Evolutionary conservation across 2,329 filamentous ascomycete genomes (phyloP).

Genomic region (Coleophoma cylindrospora): DNA sequence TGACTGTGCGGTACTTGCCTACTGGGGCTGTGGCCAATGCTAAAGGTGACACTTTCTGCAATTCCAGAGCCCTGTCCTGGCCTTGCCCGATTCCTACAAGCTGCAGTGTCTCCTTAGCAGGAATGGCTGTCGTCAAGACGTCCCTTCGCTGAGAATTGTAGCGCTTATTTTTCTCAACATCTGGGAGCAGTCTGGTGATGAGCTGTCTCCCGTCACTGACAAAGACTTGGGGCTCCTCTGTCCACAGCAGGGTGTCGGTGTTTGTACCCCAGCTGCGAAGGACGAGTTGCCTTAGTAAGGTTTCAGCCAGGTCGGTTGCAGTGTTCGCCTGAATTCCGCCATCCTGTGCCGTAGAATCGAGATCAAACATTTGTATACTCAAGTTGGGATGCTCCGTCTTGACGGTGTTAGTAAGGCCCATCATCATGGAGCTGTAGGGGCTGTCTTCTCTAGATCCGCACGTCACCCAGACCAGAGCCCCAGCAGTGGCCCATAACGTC

Average conservation of each 20-base stretch:
- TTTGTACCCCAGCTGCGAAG: background rate
- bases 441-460: conserved; percentile 1
- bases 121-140: too few species aligned
- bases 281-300: background rate
- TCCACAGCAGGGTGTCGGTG: background rate
- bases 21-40: too few species aligned
- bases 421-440: conserved; percentile 8
- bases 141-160: background rate
- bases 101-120: too few species aligned
- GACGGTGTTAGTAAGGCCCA: conserved; percentile 8
- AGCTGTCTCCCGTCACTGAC: background rate
- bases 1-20: too few species aligned
- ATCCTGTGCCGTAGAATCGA: conserved; percentile 2
- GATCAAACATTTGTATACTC: conserved; percentile 9
- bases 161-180: background rate
- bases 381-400: conserved; percentile 9
- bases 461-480: conserved; percentile 11
- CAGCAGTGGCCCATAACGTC: background rate
- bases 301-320: background rate
- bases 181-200: background rate
- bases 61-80: too few species aligned
- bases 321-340: background rate
- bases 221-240: background rate
- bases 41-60: too few species aligned
- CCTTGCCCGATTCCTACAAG: too few species aligned